Evolutionary conservation across 192 early-diverging fungal species (phyloP), one percentile per base, ranked within the genome.

Genomic region (Backusella macrospora): DNA sequence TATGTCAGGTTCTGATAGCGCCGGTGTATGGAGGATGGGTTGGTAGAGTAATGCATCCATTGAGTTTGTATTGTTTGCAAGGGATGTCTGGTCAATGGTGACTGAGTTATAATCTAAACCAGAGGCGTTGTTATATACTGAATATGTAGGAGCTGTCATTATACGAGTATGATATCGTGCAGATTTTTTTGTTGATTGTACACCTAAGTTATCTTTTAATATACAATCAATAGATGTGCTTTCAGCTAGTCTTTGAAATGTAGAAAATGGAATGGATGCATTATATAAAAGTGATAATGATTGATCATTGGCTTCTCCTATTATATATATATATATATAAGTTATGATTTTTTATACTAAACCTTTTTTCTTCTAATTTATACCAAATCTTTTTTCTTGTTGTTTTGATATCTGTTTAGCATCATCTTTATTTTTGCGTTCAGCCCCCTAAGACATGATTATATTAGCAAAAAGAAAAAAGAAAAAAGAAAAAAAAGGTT

Each of bases 361-460:
- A 21, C 0, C n/a, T 43, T 12, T 6, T 45, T 6, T 14, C 39
- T 43, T 34, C 14, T 67, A 45, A 23, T 26, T 46, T 68, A 10
- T 59, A 68, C 67, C 80, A 21, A 72, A 55, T 71, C 87, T 83
- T 71, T 90, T 89, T 39, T 87, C 88, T 83, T 81, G 87, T 79
- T 84, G 73, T 76, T 88, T 90, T 55, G 87, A 85, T 14, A 91
- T 76, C 62, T 92, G 90, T 65, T 90, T 88, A 65, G 85, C 84
- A 71, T 92, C 91, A 72, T 92, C 91, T 76, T 92, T 92, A 72
- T 92, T 88, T 68, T 92, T 91, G 26, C 91, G 85, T 71, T 92
- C 91, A 0, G 90, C 91, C 4, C 91, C 91, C 83, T 78, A 73
- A 48, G 29, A 34, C 0, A 2, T 34, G 29, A 34, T 34, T 34